Percentiles rank a stretch among this genome's conserved stretches.
phyloP scores from a whole-genome alignment of 495 filamentous ascomycete genomes.

The Tuber magnatum region DNA sequence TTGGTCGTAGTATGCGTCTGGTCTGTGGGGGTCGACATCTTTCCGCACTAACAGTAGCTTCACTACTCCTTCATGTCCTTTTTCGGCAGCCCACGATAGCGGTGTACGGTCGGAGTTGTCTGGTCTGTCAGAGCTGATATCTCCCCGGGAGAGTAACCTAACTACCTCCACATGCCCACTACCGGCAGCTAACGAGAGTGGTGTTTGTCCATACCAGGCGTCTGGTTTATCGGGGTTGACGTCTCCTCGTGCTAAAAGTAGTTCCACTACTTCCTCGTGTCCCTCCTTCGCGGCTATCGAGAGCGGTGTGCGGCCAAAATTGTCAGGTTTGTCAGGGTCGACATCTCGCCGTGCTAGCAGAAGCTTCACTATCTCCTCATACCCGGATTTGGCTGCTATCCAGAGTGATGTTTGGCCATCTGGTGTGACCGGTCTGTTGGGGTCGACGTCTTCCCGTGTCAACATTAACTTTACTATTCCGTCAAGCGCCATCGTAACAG shows the following conservation, averaged over 20 bases:
- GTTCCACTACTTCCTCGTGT: background rate
- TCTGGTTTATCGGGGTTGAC: background rate
- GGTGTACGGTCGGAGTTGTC: background rate
- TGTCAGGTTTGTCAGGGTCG: background rate
- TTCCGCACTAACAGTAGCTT: background rate
- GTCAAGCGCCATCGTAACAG: background rate
- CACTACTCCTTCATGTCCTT: background rate
- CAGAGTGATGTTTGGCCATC: conserved; percentile 42
- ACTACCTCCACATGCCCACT: background rate
- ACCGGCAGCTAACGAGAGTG: background rate
- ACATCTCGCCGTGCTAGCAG: background rate
- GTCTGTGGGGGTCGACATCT: background rate
- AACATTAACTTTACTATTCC: background rate
- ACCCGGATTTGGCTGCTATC: conserved; percentile 42
- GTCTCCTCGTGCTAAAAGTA: background rate
- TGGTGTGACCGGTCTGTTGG: background rate
- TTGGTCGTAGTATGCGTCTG: background rate
- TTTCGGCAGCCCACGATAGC: background rate
- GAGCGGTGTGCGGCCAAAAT: background rate
- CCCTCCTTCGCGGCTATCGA: background rate
- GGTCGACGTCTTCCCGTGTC: background rate
- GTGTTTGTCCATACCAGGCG: background rate
- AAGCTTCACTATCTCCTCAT: conserved; percentile 28
- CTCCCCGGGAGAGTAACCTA: background rate
- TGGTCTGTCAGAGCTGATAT: background rate